Percentiles rank a stretch among this genome's conserved stretches.
These are phyloP conservation scores for Coix lacrymajobi DNA, from an alignment of 176 grass and related monocot species.

Conservation along the genomic window DNA sequence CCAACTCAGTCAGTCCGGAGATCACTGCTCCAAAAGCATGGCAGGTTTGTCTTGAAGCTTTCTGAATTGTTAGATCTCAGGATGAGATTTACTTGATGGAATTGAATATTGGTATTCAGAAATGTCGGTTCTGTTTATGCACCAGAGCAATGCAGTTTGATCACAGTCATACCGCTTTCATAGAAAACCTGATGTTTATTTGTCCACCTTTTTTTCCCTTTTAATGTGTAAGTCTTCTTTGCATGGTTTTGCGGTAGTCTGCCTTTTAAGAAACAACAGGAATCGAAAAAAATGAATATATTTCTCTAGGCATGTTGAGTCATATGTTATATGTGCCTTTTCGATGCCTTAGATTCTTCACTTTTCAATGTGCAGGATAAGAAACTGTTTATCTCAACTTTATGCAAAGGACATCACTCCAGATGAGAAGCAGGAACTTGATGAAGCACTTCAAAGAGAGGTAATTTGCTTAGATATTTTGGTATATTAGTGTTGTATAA, in stretches of 20 bases:
- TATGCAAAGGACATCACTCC: constrained; percentile 88
- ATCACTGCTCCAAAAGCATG: constrained; percentile 92
- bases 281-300: neutral
- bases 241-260: neutral
- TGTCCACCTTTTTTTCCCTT: neutral
- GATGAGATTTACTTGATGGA: neutral
- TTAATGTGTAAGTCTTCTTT: neutral
- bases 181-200: neutral
- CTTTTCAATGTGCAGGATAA: constrained; percentile 57
- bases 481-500: neutral
- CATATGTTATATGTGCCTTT: neutral
- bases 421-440: constrained; percentile 96
- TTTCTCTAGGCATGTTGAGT: neutral
- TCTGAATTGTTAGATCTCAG: neutral
- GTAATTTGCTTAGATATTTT: constrained; percentile 32
- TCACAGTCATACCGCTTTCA: neutral
- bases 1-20: constrained; percentile 92
- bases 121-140: neutral
- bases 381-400: constrained; percentile 62
- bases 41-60: constrained; percentile 52
- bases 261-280: neutral
- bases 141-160: neutral
- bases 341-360: neutral
- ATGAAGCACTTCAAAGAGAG: constrained; percentile 90
- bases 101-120: neutral